A percentile compares a stretch with the other conserved stretches of the same genome.
These are phyloP conservation scores for Quercus lobata DNA, from an alignment of 331 rosid species.

Conservation along the genomic window DNA sequence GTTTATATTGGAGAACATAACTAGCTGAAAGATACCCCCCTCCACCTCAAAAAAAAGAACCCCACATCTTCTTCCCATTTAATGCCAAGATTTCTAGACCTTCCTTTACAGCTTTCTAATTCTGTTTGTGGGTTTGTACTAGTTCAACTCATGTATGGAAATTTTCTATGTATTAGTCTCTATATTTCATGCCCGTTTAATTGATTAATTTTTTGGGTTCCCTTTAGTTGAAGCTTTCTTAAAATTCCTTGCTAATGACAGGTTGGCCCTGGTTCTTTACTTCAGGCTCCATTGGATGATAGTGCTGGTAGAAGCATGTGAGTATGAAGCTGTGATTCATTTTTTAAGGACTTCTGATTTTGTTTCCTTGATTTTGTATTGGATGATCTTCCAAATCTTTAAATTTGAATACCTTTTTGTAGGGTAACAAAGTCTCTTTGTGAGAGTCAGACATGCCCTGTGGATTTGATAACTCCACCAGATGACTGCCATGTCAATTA, in stretches of 20 bases:
- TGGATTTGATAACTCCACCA: constrained; percentile 93
- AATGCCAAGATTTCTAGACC: not conserved
- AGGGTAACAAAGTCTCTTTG: constrained; percentile 88
- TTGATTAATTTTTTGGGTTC: not conserved
- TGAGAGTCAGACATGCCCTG: constrained; percentile 74
- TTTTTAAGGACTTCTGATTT: constrained; percentile 16
- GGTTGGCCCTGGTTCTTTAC: constrained; percentile 92
- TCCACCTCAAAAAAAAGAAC: not conserved
- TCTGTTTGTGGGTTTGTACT: not conserved
- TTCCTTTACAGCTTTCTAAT: not conserved
- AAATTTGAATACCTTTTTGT: constrained; percentile 28
- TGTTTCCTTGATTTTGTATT: constrained; percentile 14
- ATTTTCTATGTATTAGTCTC: not conserved
- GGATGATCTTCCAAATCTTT: not conserved
- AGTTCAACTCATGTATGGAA: not conserved
- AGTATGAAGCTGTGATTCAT: constrained; percentile 37
- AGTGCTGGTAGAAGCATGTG: constrained; percentile 70
- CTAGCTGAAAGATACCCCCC: too few relatives aligned
- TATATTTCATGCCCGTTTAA: not conserved
- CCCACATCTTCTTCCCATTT: not conserved
- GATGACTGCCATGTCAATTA: constrained; percentile 99
- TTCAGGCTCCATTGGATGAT: constrained; percentile 95
- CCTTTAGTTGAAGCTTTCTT: not conserved
- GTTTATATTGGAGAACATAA: too few relatives aligned
- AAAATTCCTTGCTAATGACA: constrained; percentile 30